Evolutionary conservation across 441 rosid species (phyloP).

Genomic region (Iberis amara): DNA sequence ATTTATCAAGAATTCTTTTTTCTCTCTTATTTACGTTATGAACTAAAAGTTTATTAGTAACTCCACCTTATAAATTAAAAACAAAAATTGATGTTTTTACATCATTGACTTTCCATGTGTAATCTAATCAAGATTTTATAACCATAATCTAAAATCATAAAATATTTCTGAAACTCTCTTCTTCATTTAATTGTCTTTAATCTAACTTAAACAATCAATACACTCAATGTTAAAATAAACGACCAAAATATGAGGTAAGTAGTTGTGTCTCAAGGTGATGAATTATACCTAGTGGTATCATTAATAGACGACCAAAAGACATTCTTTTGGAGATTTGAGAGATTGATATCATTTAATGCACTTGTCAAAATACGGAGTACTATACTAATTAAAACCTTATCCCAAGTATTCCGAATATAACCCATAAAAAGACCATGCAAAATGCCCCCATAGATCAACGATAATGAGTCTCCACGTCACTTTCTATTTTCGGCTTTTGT

Average conservation of each 20-base stretch:
- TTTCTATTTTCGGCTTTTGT: conserved; percentile 60
- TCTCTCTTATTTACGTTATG: too few relatives aligned
- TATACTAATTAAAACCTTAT: conserved; percentile 13
- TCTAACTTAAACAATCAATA: background rate
- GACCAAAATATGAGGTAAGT: too few relatives aligned
- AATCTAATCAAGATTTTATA: too few relatives aligned
- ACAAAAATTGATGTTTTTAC: too few relatives aligned
- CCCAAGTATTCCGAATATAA: conserved; percentile 23
- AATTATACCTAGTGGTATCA: conserved; percentile 13
- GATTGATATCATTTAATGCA: conserved; percentile 32
- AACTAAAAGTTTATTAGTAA: too few relatives aligned
- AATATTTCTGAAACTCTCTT: too few relatives aligned
- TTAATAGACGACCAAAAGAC: conserved; percentile 33
- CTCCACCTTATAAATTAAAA: too few relatives aligned
- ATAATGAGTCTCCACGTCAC: conserved; percentile 43
- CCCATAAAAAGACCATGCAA: conserved; percentile 31
- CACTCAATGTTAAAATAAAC: too few relatives aligned
- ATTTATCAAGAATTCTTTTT: too few relatives aligned
- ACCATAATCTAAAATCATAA: too few relatives aligned
- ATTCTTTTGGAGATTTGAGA: conserved; percentile 44
- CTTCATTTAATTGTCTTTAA: too few relatives aligned
- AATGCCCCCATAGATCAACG: conserved; percentile 18
- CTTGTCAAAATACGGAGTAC: background rate
- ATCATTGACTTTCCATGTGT: too few relatives aligned
- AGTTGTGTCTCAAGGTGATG: conserved; percentile 20